Base-by-base conservation (phyloP, 208 protist species). In the Leishmania turanica region DNA sequence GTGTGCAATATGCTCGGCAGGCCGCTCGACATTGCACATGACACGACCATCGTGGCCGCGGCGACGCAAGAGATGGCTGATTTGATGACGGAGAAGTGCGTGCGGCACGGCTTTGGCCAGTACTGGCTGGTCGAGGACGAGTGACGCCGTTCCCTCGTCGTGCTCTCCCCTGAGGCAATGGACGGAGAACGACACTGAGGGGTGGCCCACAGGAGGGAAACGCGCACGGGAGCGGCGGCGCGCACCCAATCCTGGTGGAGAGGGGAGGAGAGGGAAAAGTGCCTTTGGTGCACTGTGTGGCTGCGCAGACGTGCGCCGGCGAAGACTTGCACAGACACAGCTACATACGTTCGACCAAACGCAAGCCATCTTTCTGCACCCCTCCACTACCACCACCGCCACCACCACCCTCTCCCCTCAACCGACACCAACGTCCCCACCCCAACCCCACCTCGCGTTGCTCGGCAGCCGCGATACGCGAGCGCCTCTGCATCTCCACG, bases 1-100 rank as follows among this genome's bases (percentile, higher is more conserved):
- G 90, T 94, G 60, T 78, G 49, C 56, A 90, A 95, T 82, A 84
- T 95, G 56, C 77, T 85, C 17, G 92, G 90, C 15, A 79, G 83
- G 24, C 65, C 82, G 7, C 90, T 96, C 62, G 84, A 89, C 58
- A 84, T 96, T 81, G 56, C 86, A n/a, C 71, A 81, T 3, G 84
- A 85, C 62, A 89, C 90, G 19, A 93, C 89, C 27, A 91, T 94
- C 56, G 81, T 90, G 2, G 90, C 89, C 37, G 87, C 78, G 17
- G 87, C 89, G 15, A 94, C 89, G 45, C 70, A 79, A 34, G 78
- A 53, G 66, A 70, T 94, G 56, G 84, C 83, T 13, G 47, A 83
- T 0, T 84, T 88, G 47, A 64, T 84, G 7, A 82, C 83, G 31
- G 53, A 86, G 45, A 56, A 87, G 51, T 92, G 84, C 47, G 70